Evolutionary conservation across 176 grass and related monocot species (phyloP), one percentile per base, ranked within the genome.

Genomic region (Aegilops sharonensis): DNA sequence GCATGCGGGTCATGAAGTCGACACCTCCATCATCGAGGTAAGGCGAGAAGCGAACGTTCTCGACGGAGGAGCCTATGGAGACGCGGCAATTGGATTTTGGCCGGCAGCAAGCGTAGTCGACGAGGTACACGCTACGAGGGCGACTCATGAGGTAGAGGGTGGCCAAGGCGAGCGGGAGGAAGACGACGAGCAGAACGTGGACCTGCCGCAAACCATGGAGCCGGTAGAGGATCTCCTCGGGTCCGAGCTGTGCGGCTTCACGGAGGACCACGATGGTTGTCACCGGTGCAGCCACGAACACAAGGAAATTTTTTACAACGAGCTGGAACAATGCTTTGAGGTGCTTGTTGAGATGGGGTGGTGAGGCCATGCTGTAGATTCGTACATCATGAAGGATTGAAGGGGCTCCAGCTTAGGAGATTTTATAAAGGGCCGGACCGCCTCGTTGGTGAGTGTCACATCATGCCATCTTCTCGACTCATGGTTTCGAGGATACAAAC

Each of bases 41-140:
- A 43, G 88, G 78, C 2, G 24, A 62, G 48, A 27, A 9, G 14
- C 32, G 69, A 47, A 1, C 4, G 13, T 52, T 52, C 59, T 90
- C 88, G 17, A 11, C 0, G 42, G 76, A 85, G 52, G 25, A 2
- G 6, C 78, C 83, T 0, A 0, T 12, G 5, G 88, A 25, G 36
- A 60, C 1, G 12, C 83, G 88, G 2, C 21, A 77, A 14, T 61
- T 42, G 2, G 70, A 9, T 14, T 52, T 34, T 0, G 84, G 83
- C 12, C 47, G 47, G 78, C 80, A 85, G 61, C 88, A 89, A 29
- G 83, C 62, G 14, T 89, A 89, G 48, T 89, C 78, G 2, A 89
- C 20, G 65, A 89, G 88, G 83, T 89, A 89, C 9, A 89, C 83
- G 57, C 29, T 48, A 7, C 48, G 69, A 14, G 78, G 64, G 48